A percentile compares a stretch with the other conserved stretches of the same genome.
phyloP scores from a whole-genome alignment of 2,329 filamentous ascomycete genomes.

The Dryadomyces quercus-mongolicae region DNA sequence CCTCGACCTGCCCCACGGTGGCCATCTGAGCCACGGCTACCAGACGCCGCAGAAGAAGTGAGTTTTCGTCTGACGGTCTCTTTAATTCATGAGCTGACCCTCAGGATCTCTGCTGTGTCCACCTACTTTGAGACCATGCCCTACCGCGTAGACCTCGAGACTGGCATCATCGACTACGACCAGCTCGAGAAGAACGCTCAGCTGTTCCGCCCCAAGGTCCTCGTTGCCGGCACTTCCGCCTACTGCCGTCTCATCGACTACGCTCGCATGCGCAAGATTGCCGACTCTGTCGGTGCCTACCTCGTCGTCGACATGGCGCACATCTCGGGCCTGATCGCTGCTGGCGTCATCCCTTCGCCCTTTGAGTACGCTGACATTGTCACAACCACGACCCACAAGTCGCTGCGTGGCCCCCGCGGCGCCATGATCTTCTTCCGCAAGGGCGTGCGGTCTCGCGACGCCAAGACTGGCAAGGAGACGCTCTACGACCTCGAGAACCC shows the following conservation, averaged over 20 bases:
- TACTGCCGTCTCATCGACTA: conserved; percentile 99
- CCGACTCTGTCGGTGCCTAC: conserved; percentile 87
- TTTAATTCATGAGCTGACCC: not conserved
- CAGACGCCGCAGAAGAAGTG: conserved; percentile 89
- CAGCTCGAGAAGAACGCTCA: conserved; percentile 78
- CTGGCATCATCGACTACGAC: conserved; percentile 96
- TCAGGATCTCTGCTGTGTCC: conserved; percentile 83
- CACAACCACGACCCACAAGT: conserved; percentile 98
- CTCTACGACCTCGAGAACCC: conserved; percentile 89
- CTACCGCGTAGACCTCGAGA: conserved; percentile 80
- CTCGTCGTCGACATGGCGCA: conserved; percentile 97
- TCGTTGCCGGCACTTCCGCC: conserved; percentile 91
- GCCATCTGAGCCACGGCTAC: conserved; percentile 93
- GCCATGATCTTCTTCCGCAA: conserved; percentile 99
- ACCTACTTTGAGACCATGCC: conserved; percentile 99
- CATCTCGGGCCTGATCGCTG: conserved; percentile 91
- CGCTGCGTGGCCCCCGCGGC: conserved; percentile 88
- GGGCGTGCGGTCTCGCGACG: conserved; percentile 78
- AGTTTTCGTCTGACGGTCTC: conserved; percentile 18
- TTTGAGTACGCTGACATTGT: conserved; percentile 92
- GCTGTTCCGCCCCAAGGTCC: conserved; percentile 89
- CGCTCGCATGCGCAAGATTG: conserved; percentile 88
- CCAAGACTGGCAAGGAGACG: conserved; percentile 81
- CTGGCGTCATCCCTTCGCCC: conserved; percentile 83
- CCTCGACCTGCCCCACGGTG: conserved; percentile 85